Evolutionary conservation across 805 yeast genomes (phyloP).

Genomic region (Monosporozyma yasuniensis): DNA sequence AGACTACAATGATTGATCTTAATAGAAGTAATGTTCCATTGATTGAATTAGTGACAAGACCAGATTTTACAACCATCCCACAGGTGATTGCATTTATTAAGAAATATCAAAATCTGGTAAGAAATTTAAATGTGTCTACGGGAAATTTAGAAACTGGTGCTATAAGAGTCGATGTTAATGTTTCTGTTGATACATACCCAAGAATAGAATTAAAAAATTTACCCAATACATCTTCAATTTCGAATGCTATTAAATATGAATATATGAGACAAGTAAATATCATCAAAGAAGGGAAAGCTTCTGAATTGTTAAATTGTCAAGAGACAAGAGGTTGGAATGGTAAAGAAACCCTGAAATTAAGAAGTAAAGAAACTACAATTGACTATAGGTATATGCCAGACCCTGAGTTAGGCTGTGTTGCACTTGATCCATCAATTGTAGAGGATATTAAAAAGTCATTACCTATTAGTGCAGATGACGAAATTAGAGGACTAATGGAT

Average conservation of each 20-base stretch:
- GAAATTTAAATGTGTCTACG: slow-evolving; percentile 62
- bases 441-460: slow-evolving; percentile 34
- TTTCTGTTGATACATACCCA: slow-evolving; percentile 63
- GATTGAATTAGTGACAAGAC: slow-evolving; percentile 84
- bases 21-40: slow-evolving; percentile 82
- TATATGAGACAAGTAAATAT: slow-evolving; percentile 55
- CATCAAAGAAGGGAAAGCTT: slow-evolving; percentile 33
- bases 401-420: slow-evolving; percentile 66
- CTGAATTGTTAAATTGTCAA: slow-evolving; percentile 19
- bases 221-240: slow-evolving; percentile 73
- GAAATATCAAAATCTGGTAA: slow-evolving; percentile 65
- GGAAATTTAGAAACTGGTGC: slow-evolving; percentile 95
- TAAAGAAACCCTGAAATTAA: slow-evolving; percentile 48
- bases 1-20: slow-evolving; percentile 51
- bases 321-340: slow-evolving; percentile 97
- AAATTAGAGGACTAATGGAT: slow-evolving; percentile 37
- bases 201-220: slow-evolving; percentile 87
- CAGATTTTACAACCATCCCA: slow-evolving; percentile 61
- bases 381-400: slow-evolving; percentile 96
- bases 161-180: slow-evolving; percentile 87
- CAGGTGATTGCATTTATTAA: slow-evolving; percentile 73
- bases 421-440: slow-evolving; percentile 35
- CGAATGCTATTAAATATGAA: slow-evolving; percentile 66
- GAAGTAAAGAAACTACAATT: slow-evolving; percentile 71
- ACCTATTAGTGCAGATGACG: slow-evolving; percentile 57